phyloP scores from a whole-genome alignment of 192 early-diverging fungal species.

The Linnemannia hyalina region DNA sequence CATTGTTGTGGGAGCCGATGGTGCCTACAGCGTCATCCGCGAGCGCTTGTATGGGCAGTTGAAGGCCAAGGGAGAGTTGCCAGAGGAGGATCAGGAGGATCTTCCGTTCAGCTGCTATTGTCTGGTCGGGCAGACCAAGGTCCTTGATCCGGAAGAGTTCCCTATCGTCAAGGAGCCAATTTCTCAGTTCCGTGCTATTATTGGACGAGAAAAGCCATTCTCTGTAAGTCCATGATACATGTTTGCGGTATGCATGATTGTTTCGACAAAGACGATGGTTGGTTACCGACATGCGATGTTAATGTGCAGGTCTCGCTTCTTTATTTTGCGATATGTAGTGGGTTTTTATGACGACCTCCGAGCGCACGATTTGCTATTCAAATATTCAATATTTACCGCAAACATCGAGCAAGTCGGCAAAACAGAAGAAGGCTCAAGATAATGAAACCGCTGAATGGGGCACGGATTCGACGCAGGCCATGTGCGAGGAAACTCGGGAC shows the following conservation, averaged over 20 bases:
- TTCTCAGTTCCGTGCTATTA: neutral
- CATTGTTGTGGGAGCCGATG: constrained; percentile 15
- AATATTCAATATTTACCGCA: constrained; percentile 2
- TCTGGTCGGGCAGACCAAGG: constrained; percentile 17
- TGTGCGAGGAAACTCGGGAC: neutral
- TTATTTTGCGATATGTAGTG: no score
- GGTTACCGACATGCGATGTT: no score
- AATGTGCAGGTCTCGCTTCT: no score
- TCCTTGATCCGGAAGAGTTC: constrained; percentile 13
- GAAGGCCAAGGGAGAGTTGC: neutral
- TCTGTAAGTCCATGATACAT: neutral
- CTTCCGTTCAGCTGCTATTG: neutral
- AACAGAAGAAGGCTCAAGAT: neutral
- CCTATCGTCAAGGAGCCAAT: neutral
- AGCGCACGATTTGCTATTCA: no score
- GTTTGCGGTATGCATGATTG: neutral
- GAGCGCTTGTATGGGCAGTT: constrained; percentile 3
- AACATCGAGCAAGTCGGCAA: neutral
- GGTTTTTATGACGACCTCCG: no score
- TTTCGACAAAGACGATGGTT: neutral
- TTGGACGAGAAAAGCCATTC: constrained; percentile 13
- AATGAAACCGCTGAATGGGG: constrained; percentile 17
- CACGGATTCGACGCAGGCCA: neutral
- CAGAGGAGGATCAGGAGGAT: neutral
- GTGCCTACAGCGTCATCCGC: neutral